Base-by-base conservation (phyloP, 371 early-diverging fungal genomes). In the Chytridium lagenaria region DNA sequence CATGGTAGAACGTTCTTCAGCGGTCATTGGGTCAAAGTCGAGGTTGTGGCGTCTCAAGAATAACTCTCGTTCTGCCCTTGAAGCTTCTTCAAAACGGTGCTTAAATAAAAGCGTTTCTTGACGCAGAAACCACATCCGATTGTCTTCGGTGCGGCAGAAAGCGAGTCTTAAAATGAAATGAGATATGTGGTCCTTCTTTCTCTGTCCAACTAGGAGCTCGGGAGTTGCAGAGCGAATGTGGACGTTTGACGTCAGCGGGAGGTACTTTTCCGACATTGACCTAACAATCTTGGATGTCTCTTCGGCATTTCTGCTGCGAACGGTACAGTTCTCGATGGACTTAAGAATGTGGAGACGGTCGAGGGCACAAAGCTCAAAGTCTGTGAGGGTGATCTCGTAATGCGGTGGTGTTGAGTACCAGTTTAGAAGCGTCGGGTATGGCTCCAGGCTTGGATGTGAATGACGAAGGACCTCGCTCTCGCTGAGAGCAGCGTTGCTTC, bases 161-260 rank as follows among this genome's bases (percentile, higher is more conserved):
- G 98, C 97, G 67, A 98, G 85, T 36, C 96, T 88, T 33, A 98
- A 82, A 31, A 98, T 93, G 82, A 92, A 98, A 77, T 98, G 99
- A 65, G 92, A 92, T 59, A 96, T 83, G 64, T 95, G 92, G 87
- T 98, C 99, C 81, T 94, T 94, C 50, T 91, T 83, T 51, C 98
- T 89, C 76, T 98, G 91, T 30, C 85, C 84, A 64, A 86, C 80
- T 10, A 91, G 69, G 26, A 77, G 39, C 28, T 69, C 49, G 1
- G 68, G 61, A 10, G 76, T 69, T 3, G 37, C 36, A 1, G 71
- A 26, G 1, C 57, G 44, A 31, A 72, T 39, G 22, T 26, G 36
- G 15, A 55, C 50, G 57, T 84, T 80, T 66, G 76, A 64, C 30
- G 33, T 50, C 44, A 93, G 78, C 1, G 94, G 95, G 73, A 96